Evolutionary conservation across 257 asterid species (phyloP).

Genomic region (Scutellaria baicalensis): DNA sequence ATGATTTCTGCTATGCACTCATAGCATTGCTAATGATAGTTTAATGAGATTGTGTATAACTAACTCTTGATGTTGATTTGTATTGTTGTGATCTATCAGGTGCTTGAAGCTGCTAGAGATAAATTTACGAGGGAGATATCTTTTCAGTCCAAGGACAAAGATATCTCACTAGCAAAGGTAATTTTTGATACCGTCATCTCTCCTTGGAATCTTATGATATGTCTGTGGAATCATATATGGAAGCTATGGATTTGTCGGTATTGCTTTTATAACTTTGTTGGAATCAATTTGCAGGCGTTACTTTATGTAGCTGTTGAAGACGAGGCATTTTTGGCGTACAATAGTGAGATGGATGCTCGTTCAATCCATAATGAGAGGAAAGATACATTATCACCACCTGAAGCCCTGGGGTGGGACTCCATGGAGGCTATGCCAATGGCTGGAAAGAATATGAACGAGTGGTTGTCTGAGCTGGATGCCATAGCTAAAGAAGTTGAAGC

Average conservation of each 20-base stretch:
- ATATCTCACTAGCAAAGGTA: conserved; percentile 92
- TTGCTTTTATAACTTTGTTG: background rate
- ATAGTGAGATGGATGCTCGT: conserved; percentile 60
- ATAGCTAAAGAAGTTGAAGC: conserved; percentile 84
- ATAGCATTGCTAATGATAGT: background rate
- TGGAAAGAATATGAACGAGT: conserved; percentile 61
- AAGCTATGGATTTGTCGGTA: background rate
- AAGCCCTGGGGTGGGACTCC: conserved; percentile 34
- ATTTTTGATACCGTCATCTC: background rate
- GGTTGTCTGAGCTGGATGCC: conserved; percentile 70
- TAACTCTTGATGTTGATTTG: background rate
- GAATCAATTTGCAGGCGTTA: conserved; percentile 48
- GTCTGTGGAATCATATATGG: background rate
- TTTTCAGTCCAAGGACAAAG: conserved; percentile 74
- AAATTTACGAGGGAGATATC: conserved; percentile 73
- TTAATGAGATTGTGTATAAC: too few species aligned
- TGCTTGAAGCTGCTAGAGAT: conserved; percentile 61
- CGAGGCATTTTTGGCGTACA: conserved; percentile 63
- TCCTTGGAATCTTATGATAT: background rate
- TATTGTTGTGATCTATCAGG: conserved; percentile 33
- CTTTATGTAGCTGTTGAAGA: conserved; percentile 83
- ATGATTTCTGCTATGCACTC: background rate
- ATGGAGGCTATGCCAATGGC: conserved; percentile 68
- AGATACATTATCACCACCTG: conserved; percentile 18
- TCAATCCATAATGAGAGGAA: conserved; percentile 61